Conservation (phyloP, 202 grass and related monocot genomes). For the Digitaria exilis region DNA sequence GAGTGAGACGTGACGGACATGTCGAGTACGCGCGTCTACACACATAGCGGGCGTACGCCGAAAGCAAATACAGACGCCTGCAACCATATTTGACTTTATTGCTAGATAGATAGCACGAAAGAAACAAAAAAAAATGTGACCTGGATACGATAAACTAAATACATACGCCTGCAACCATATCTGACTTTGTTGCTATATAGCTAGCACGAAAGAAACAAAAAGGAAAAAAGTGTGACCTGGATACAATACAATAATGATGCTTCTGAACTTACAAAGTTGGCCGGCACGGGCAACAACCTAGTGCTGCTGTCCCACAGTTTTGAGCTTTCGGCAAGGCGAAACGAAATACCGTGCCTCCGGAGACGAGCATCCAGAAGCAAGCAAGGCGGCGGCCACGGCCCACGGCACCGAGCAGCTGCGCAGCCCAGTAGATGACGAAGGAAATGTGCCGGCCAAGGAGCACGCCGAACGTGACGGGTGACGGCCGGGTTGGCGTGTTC, state of each 20-base stretch:
- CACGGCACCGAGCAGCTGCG: conserved; percentile 83
- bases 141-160: too few species aligned
- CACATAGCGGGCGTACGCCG: neutral
- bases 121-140: neutral
- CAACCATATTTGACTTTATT: neutral
- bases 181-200: neutral
- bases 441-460: conserved; percentile 81
- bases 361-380: conserved; percentile 60
- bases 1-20: conserved; percentile 36
- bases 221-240: neutral
- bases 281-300: neutral
- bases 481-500: conserved; percentile 88
- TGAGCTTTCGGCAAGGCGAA: neutral
- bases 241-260: neutral
- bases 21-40: neutral
- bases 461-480: conserved; percentile 84
- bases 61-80: neutral
- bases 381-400: conserved; percentile 62
- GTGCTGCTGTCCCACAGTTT: neutral
- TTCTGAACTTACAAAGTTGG: neutral
- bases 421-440: conserved; percentile 67
- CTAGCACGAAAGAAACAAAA: neutral
- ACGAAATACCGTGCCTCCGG: conserved; percentile 72
- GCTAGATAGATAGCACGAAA: neutral
- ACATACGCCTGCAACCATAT: neutral